phyloP scores from a whole-genome alignment of 1,284 basidiomycete genomes.

The Cutaneotrichosporon sp. region DNA sequence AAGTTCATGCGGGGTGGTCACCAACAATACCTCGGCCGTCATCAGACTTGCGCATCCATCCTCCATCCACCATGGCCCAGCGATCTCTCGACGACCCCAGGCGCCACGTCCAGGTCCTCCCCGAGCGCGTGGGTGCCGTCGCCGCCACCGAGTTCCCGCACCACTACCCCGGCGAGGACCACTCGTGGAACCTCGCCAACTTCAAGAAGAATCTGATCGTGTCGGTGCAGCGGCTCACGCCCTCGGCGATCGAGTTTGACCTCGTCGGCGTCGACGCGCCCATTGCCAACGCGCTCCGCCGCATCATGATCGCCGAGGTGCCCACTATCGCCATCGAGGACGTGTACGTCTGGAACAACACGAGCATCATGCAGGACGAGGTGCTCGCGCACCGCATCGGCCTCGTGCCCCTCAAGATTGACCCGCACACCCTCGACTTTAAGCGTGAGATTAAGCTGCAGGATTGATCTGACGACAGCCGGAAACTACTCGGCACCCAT shows the following conservation, averaged over 20 bases:
- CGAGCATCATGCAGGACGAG: constrained; percentile 91
- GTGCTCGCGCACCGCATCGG: constrained; percentile 89
- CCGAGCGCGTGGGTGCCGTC: constrained; percentile 67
- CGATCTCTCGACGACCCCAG: constrained; percentile 44
- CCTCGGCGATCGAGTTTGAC: constrained; percentile 88
- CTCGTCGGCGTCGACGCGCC: constrained; percentile 93
- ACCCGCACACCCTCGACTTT: constrained; percentile 64
- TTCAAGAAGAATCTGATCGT: constrained; percentile 78
- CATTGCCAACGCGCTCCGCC: constrained; percentile 90
- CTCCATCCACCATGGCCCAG: constrained; percentile 25
- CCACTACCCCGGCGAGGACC: constrained; percentile 72
- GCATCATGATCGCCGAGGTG: constrained; percentile 93
- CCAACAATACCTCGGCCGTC: neutral
- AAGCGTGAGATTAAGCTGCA: constrained; percentile 40
- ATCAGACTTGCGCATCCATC: constrained; percentile 26
- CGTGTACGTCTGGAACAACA: constrained; percentile 96
- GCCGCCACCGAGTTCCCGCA: constrained; percentile 26
- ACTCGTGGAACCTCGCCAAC: constrained; percentile 73
- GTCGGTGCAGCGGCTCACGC: constrained; percentile 73
- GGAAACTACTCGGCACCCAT: constrained; percentile 63
- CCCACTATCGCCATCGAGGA: constrained; percentile 91
- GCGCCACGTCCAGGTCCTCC: constrained; percentile 63
- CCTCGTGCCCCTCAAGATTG: constrained; percentile 82
- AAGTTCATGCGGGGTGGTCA: constrained; percentile 16
- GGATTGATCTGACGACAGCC: constrained; percentile 22